Percentiles rank a stretch among this genome's conserved stretches.
These are phyloP conservation scores for Geranium brycei DNA, from an alignment of 345 rosid genomes.

Conservation along the genomic window DNA sequence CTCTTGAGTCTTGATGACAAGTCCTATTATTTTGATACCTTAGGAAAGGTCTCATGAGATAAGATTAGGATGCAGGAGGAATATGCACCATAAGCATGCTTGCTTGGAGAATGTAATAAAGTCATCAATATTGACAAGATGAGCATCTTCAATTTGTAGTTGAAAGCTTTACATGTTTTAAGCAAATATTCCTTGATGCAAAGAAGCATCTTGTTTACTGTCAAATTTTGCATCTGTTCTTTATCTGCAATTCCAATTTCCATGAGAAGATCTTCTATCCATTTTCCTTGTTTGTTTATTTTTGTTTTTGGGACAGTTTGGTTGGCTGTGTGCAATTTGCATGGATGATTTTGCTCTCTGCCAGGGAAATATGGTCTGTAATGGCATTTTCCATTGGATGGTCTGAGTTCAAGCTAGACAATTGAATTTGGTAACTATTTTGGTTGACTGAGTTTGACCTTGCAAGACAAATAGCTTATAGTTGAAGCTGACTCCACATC, in stretches of 20 bases:
- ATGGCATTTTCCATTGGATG: not conserved
- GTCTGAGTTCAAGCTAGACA: too few relatives aligned
- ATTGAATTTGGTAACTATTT: conserved; percentile 2
- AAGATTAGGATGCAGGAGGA: conserved; percentile 10
- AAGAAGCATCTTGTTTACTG: not conserved
- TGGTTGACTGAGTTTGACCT: not conserved
- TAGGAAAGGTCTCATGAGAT: conserved; percentile 10
- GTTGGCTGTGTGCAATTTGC: not conserved
- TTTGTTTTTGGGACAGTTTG: not conserved
- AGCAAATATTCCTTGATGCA: conserved; percentile 6
- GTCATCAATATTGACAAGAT: conserved; percentile 6
- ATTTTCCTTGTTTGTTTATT: not conserved
- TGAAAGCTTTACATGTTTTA: conserved; percentile 11
- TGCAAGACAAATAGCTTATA: conserved; percentile 14
- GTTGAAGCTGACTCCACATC: conserved; percentile 34
- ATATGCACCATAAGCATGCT: not conserved
- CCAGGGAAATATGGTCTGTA: too few relatives aligned
- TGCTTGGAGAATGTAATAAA: conserved; percentile 18
- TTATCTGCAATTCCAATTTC: not conserved
- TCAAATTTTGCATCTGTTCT: not conserved
- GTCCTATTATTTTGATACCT: conserved; percentile 1
- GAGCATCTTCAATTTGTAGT: conserved; percentile 21
- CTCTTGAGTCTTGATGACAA: not conserved
- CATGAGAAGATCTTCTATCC: not conserved
- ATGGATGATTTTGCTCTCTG: not conserved